Base-by-base conservation (phyloP, 2,329 filamentous ascomycete genomes). In the Thermothelomyces thermophilus region DNA sequence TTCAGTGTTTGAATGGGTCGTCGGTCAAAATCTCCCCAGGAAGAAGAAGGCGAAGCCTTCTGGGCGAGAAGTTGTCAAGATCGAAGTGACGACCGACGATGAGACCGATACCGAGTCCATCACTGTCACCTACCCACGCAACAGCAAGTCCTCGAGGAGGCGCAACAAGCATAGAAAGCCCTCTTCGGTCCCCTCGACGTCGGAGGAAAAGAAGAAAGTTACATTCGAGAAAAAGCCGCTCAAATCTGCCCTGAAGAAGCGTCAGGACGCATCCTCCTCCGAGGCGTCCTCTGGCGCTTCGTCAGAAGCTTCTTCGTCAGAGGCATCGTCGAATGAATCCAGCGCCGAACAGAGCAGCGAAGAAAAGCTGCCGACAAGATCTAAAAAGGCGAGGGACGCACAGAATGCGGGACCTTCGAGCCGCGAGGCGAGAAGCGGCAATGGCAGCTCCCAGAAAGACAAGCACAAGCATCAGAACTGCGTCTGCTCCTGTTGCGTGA, bases 61-160 rank as follows among this genome's bases (percentile, higher is more conserved):
- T 58, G 26, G 28, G 26, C 37, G 46, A 6, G 36, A 54, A 16
- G 39, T 28, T 19, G 28, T 73, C 50, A 67, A 60, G 19, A 59
- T 76, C 28, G 66, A 73, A 45, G 59, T 76, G 1, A 66, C 69
- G 13, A 77, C 76, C 10, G 75, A 80, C 53, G 75, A 79, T 37
- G 73, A 76, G 48, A 69, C 68, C n/a, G 70, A 72, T 7, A 66
- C 70, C 22, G 76, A 80, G 46, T 71, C 67, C 3, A 61, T 79
- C 46, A 68, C 63, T 16, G 61, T 80, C 33, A 74, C 72, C 1
- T 75, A 76, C 45, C 75, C 76, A 1, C 71, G 74, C 46, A 62
- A 65, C 4, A 58, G 65, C 14, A 52, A 50, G 30, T 17, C 31
- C 3, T 35, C 33, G 2, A 10, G 33, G 13, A 35, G 39, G 35